Evolutionary conservation across 2,329 filamentous ascomycete species (phyloP).

Genomic region (Mycosphaerella sp.): DNA sequence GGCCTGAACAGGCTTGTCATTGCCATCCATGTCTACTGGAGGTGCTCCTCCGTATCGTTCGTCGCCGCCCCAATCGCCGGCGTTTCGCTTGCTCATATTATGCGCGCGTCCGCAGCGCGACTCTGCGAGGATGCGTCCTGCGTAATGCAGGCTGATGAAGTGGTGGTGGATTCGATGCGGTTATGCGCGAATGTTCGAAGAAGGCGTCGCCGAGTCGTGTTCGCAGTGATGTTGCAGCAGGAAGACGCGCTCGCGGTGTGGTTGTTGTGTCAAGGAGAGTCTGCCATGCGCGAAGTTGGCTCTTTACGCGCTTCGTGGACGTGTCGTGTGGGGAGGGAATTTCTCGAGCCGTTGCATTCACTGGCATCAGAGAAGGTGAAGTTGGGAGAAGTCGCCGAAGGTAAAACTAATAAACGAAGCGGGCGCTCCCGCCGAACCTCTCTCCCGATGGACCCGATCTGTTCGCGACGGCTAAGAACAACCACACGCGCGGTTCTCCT

Average conservation of each 20-base stretch:
- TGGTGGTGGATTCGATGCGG: constrained; percentile 6
- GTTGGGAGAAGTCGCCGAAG: constrained; percentile 2
- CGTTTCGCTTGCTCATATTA: constrained; percentile 31
- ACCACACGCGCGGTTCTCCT: constrained; percentile 1
- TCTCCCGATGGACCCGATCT: background rate
- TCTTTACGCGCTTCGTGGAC: background rate
- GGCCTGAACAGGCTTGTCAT: constrained; percentile 27
- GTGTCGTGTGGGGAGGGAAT: background rate
- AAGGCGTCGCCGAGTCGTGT: constrained; percentile 13
- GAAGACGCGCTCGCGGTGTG: constrained; percentile 16
- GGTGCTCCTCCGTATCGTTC: constrained; percentile 27
- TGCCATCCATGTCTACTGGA: constrained; percentile 14
- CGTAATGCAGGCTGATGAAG: constrained; percentile 5
- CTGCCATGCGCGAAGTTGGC: constrained; percentile 15
- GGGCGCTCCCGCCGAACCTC: background rate
- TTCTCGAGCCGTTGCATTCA: background rate
- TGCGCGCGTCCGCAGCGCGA: constrained; percentile 12
- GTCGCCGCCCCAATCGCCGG: constrained; percentile 24
- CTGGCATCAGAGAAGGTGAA: constrained; percentile 1
- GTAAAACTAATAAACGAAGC: constrained; percentile 2
- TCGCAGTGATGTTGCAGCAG: constrained; percentile 7
- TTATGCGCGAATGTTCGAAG: constrained; percentile 6
- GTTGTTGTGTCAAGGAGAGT: constrained; percentile 7
- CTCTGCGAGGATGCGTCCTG: background rate
- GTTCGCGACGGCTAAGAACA: background rate